Conservation (phyloP, 2,329 filamentous ascomycete species). For the Microcyclospora pomicola region DNA sequence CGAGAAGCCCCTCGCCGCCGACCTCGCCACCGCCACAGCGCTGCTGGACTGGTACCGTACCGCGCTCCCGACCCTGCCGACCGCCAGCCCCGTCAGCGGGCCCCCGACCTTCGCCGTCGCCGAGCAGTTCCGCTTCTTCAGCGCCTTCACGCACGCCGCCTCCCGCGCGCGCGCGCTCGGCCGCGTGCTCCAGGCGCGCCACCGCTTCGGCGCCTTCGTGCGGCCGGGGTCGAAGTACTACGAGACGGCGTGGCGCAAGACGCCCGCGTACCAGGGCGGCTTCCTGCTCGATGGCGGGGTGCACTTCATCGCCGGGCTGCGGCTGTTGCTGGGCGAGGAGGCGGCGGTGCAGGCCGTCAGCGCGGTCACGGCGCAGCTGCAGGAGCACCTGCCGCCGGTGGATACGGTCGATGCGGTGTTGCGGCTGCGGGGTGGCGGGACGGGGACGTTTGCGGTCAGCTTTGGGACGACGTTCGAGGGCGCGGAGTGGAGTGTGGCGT, state of each 20-base stretch:
- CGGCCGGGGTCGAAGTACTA: conserved; percentile 40
- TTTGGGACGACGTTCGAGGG: conserved; percentile 43
- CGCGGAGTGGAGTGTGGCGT: conserved; percentile 43
- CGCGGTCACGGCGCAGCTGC: conserved; percentile 42
- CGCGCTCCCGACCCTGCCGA: conserved; percentile 26
- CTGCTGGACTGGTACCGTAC: conserved; percentile 35
- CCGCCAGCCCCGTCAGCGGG: conserved; percentile 2
- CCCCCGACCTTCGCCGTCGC: conserved; percentile 41
- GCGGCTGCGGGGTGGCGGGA: conserved; percentile 39
- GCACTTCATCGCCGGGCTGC: conserved; percentile 52
- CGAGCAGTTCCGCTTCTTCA: conserved; percentile 58
- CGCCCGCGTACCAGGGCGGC: conserved; percentile 58
- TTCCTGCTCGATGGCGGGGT: conserved; percentile 66
- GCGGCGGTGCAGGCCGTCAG: conserved; percentile 33
- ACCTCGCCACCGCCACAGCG: conserved; percentile 38
- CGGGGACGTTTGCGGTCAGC: conserved; percentile 44
- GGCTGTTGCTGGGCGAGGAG: conserved; percentile 41
- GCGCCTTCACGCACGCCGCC: conserved; percentile 39
- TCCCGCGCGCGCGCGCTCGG: conserved; percentile 39
- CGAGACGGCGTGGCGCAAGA: conserved; percentile 50
- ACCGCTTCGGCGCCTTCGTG: conserved; percentile 34
- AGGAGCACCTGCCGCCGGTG: conserved; percentile 46
- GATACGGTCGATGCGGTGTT: conserved; percentile 52
- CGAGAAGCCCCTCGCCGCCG: conserved; percentile 41
- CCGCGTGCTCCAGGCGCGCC: conserved; percentile 40